phyloP scores from a whole-genome alignment of 352 stramenopile species.

The Pythium phragmiticola region DNA sequence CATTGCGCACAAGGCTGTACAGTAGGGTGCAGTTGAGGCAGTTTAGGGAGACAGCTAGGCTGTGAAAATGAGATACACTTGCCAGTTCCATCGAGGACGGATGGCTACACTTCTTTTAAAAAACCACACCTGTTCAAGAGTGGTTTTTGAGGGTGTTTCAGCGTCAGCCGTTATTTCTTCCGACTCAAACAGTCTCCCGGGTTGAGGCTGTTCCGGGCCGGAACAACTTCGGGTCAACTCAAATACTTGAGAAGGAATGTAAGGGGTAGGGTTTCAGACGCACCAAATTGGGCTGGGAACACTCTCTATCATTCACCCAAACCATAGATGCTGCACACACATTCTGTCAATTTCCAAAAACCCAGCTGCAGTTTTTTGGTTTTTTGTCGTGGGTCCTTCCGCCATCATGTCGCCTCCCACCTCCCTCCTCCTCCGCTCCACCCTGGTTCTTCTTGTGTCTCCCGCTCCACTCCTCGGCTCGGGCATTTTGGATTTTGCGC shows the following conservation, averaged over 20 bases:
- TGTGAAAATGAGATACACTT: neutral
- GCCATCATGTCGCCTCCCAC: conserved; percentile 4
- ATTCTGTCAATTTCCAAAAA: conserved; percentile 19
- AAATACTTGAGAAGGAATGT: neutral
- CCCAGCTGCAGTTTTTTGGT: conserved; percentile 6
- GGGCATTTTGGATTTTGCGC: conserved; percentile 51
- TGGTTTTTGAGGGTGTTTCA: conserved; percentile 9
- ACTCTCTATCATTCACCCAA: neutral
- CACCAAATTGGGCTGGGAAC: neutral
- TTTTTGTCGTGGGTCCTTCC: conserved; percentile 11
- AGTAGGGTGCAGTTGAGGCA: conserved; percentile 12
- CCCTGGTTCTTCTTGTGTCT: conserved; percentile 5
- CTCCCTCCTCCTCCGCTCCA: conserved; percentile 10
- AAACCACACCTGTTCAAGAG: conserved; percentile 11
- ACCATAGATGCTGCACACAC: neutral
- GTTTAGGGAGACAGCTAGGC: neutral
- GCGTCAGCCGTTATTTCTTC: neutral
- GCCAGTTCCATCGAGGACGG: neutral
- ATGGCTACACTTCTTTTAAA: conserved; percentile 5
- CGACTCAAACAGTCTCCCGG: neutral
- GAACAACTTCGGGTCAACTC: conserved; percentile 10
- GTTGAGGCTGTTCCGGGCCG: neutral
- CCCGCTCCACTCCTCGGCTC: conserved; percentile 1
- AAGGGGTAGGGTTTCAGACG: conserved; percentile 14
- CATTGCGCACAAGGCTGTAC: conserved; percentile 34